Base-by-base conservation (phyloP, 257 asterid species). In the Echium plantagineum region DNA sequence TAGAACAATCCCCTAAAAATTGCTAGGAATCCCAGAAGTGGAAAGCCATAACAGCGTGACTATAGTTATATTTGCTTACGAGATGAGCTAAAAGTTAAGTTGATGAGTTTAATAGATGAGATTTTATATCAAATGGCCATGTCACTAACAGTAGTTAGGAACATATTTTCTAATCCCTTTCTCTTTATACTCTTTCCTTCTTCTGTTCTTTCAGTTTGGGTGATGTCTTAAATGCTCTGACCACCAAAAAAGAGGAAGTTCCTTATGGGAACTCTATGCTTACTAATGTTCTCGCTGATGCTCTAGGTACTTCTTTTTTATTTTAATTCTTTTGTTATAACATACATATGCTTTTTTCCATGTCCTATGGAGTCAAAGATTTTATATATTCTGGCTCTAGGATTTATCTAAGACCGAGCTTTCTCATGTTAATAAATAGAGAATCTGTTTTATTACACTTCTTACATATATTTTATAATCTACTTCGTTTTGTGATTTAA, bases 221-320 rank as follows among this genome's bases (percentile, higher is more conserved):
- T 72, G 97, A 93, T 84, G 99, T 93, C 72, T 73, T 93, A 88
- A 81, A 89, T 67, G 85, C 96, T 71, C 72, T 93, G 71, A 77
- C 91, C 53, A 81, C 97, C 30, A 78, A 78, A 81, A 89, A 89
- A 69, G 95, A 93, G 65, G 66, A 54, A 56, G 78, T 89, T 66
- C 99, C 97, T 4, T 83, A 84, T 58, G 95, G 69, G 65, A 86
- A 93, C 84, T 89, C 99, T 3, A 73, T 71, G 77, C 83, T 93
- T 28, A 93, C 99, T 46, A 81, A 84, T 72, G 62, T 86, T 63
- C 96, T 89, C 66, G 94, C 95, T 35, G 99, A 93, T 70, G 85
- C 88, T 35, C 72, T 93, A 72, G 99, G 99, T 89, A 82, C 46
- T 48, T 59, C 13, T 28, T 56, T 62, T 52, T 17, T 52, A 7